Conservation (phyloP, 345 rosid genomes). For the Salix caprea region DNA sequence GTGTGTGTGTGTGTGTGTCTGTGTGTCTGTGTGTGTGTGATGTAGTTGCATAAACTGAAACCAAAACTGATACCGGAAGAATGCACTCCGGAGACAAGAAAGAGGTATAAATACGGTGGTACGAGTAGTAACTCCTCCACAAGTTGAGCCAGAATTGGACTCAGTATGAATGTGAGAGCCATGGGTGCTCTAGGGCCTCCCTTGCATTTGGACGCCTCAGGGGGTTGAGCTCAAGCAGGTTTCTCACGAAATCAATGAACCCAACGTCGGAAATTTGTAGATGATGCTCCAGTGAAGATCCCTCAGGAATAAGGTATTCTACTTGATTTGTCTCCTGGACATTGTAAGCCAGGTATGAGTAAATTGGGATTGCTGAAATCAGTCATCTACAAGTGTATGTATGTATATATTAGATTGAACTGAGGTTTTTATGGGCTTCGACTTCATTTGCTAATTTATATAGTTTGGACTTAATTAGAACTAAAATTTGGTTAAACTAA, state of each 20-base stretch:
- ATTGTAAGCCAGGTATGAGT: background rate
- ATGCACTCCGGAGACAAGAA: background rate
- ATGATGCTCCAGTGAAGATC: conserved; percentile 58
- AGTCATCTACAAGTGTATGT: too few relatives aligned
- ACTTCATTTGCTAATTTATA: too few relatives aligned
- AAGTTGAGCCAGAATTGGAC: conserved; percentile 3
- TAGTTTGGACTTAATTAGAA: too few relatives aligned
- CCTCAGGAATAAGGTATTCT: conserved; percentile 73
- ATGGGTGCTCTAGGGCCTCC: conserved; percentile 83
- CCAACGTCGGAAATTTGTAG: conserved; percentile 48
- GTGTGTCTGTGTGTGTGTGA: background rate
- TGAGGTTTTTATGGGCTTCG: too few relatives aligned
- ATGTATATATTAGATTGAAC: too few relatives aligned
- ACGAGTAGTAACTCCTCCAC: background rate
- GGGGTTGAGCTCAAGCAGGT: conserved; percentile 77
- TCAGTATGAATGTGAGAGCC: conserved; percentile 46
- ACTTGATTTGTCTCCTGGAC: conserved; percentile 68
- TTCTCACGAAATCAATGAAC: conserved; percentile 59
- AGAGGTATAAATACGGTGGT: background rate
- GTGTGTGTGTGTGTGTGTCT: background rate
- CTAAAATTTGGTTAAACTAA: too few relatives aligned
- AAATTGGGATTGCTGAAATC: background rate
- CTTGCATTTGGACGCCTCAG: conserved; percentile 68
- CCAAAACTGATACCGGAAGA: conserved; percentile 29
- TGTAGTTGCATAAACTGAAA: conserved; percentile 8